These are phyloP conservation scores for Gracilaria vermiculophylla DNA, from an alignment of 23 red algal species.

Conservation along the genomic window DNA sequence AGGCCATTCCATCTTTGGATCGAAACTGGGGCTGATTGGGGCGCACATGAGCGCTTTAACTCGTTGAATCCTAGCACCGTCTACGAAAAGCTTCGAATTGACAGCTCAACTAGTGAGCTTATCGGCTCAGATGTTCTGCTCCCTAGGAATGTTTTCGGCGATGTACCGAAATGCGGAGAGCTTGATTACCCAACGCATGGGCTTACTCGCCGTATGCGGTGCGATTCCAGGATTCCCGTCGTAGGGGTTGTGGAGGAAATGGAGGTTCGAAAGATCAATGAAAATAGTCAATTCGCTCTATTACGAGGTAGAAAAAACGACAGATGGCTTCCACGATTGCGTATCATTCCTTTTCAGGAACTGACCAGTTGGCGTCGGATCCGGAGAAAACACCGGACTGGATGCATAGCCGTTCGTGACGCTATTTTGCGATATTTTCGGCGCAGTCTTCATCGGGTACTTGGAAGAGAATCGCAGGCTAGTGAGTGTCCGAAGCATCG, in stretches of 20 bases:
- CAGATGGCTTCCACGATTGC: slow-evolving; percentile 24
- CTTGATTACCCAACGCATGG: slow-evolving; percentile 18
- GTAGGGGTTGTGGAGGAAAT: slow-evolving; percentile 21
- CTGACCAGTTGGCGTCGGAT: background rate
- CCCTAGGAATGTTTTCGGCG: background rate
- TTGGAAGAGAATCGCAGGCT: slow-evolving; percentile 14
- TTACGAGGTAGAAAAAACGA: slow-evolving; percentile 8
- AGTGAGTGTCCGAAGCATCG: slow-evolving; percentile 7
- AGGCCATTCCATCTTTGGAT: background rate
- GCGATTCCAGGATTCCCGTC: background rate
- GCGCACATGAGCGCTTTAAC: background rate
- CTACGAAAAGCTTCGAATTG: background rate
- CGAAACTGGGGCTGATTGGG: background rate
- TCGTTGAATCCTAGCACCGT: background rate
- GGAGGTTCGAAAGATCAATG: slow-evolving; percentile 19
- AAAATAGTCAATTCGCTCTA: background rate
- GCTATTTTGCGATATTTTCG: background rate
- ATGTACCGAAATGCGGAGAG: background rate
- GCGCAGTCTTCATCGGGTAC: background rate
- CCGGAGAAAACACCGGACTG: slow-evolving; percentile 7
- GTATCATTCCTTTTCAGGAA: slow-evolving; percentile 27
- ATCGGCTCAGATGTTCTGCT: slow-evolving; percentile 17
- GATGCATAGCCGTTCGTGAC: slow-evolving; percentile 1
- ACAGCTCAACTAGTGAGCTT: slow-evolving; percentile 8
- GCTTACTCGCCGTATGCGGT: slow-evolving; percentile 2